Conservation (phyloP, 257 asterid species). For the Forsythia suspensa region DNA sequence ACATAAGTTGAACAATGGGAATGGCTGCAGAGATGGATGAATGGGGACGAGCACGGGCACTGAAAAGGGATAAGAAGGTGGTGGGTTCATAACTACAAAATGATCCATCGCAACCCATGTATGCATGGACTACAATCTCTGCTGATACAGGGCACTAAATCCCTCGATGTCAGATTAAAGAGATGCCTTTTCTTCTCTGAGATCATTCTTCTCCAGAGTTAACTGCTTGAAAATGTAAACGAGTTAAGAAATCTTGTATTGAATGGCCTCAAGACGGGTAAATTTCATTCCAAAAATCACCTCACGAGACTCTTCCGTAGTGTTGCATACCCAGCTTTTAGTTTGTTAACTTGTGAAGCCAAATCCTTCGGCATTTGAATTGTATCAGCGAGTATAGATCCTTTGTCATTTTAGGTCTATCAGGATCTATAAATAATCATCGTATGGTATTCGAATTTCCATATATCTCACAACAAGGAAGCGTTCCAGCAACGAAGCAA, state of each 20-base stretch:
- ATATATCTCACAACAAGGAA: too few relatives aligned
- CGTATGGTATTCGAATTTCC: too few relatives aligned
- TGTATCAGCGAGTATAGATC: constrained; percentile 86
- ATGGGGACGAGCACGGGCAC: neutral
- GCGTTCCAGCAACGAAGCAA: too few relatives aligned
- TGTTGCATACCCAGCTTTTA: constrained; percentile 74
- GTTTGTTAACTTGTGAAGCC: constrained; percentile 71
- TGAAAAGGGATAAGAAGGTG: constrained; percentile 84
- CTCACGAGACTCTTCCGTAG: constrained; percentile 97
- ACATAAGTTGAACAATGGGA: neutral
- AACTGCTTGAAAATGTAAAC: constrained; percentile 24
- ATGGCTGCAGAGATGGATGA: neutral
- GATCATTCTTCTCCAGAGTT: constrained; percentile 71
- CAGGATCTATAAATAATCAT: constrained; percentile 77
- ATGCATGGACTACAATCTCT: constrained; percentile 75
- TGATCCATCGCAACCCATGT: constrained; percentile 97
- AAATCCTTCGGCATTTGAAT: constrained; percentile 88
- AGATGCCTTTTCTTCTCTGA: constrained; percentile 72
- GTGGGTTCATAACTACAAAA: constrained; percentile 85
- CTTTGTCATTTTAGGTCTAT: constrained; percentile 97
- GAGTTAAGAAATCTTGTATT: constrained; percentile 20
- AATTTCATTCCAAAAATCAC: constrained; percentile 33
- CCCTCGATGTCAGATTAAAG: constrained; percentile 65
- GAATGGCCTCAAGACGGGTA: constrained; percentile 9
- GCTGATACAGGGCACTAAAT: constrained; percentile 75